Base-by-base conservation (phyloP, 805 yeast genomes). In the Wickerhamiella sergipiensis region DNA sequence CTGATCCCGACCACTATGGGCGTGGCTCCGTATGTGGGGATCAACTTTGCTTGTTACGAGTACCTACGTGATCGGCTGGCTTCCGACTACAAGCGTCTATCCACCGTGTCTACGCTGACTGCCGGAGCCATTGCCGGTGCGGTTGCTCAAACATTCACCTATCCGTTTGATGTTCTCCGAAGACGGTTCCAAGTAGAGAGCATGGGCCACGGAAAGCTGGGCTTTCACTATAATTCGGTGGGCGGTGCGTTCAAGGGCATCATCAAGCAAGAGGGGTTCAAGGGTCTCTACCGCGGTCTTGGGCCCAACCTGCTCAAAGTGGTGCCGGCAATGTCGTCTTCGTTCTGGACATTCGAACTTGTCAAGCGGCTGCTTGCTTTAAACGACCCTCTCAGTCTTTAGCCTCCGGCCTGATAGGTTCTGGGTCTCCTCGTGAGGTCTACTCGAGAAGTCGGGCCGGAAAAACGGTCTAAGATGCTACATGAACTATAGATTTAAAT, bases 21-120 rank as follows among this genome's bases (percentile, higher is more conserved):
- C 1, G 96, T 92, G 19, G 97, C 95, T 1, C 97, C 97, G 1
- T 92, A 89, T 62, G 96, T 87, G 31, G 95, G 95, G 3, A 76
- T 90, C 49, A 90, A 89, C 67, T 90, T 90, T 64, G 83, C 95
- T 2, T 79, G 87, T 45, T 90, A 89, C 70, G 97, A 92, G 62
- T 79, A 77, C 54, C 62, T 88, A 56, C 78, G 88, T 55, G 92
- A 70, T 49, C 67, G 62, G 63, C 67, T 69, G 59, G 72, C 58
- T 59, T 68, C 57, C 17, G 65, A 64, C 15, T 50, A 58, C 23
- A 55, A 56, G n/a, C 59, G 51, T 42, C 70, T 61, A 47, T 63
- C 67, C 51, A 79, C 82, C 3, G 55, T 67, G 39, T 77, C 79
- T 67, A 83, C 82, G 60, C 67, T 90, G 22, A 57, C 75, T 0